These are phyloP conservation scores for Wickerhamiella vanderwaltii DNA, from an alignment of 805 yeast genomes.

Conservation along the genomic window DNA sequence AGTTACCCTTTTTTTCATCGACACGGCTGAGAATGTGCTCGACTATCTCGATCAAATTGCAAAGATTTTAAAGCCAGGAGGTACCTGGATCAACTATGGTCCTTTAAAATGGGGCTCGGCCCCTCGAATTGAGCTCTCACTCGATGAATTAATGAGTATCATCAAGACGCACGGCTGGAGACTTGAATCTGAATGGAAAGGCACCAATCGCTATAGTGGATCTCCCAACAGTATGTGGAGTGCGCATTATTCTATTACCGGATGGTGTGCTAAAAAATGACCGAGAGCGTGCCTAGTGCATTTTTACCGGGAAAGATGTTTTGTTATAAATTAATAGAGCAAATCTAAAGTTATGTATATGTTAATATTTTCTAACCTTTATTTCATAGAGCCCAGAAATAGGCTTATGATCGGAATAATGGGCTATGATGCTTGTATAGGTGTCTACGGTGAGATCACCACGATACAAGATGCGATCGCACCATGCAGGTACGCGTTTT, in stretches of 20 bases:
- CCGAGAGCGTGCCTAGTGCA: too few species aligned
- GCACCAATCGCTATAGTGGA: constrained; percentile 25
- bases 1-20: constrained; percentile 60
- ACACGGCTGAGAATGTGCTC: constrained; percentile 80
- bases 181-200: constrained; percentile 21
- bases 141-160: constrained; percentile 51
- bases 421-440: constrained; percentile 47
- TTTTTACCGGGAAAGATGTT: neutral
- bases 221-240: constrained; percentile 25
- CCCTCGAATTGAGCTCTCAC: constrained; percentile 58
- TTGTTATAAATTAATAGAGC: neutral
- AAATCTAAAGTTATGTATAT: neutral
- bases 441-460: constrained; percentile 47
- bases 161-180: constrained; percentile 54
- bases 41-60: constrained; percentile 60
- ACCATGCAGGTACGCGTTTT: constrained; percentile 93
- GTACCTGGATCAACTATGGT: constrained; percentile 81
- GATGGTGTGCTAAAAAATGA: constrained; percentile 14
- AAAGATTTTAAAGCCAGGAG: constrained; percentile 35
- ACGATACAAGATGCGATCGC: constrained; percentile 71
- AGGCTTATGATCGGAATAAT: constrained; percentile 83
- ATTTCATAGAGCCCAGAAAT: constrained; percentile 64
- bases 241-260: constrained; percentile 22
- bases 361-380: constrained; percentile 30
- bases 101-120: constrained; percentile 85